Evolutionary conservation across 306 rosid genomes (phyloP), one percentile per base, ranked within the genome.

Genomic region (Rosa persica): DNA sequence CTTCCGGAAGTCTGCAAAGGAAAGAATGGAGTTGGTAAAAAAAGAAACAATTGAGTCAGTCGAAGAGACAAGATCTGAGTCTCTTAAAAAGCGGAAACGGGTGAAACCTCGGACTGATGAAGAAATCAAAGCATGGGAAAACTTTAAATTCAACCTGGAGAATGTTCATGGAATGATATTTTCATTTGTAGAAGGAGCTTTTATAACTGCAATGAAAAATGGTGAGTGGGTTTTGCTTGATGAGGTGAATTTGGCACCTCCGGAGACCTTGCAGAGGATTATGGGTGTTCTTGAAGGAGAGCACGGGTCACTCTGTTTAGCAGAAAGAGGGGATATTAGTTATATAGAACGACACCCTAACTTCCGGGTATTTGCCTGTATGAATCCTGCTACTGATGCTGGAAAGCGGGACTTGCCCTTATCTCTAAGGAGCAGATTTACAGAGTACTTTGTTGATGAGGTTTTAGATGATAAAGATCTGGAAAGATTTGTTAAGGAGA

Each of bases 331-430:
- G 69, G 98, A 95, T 85, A 73, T 85, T 49, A 88, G 81, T 77
- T 93, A 89, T 77, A 84, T 95, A 77, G 73, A n/a, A 34, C 87
- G 96, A 60, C 97, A 95, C 85, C 93, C 91, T 55, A 92, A 89
- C 68, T 95, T 95, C 52, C 97, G 98, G 58, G 81, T 95, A 80
- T 95, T 95, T 88, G 93, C 96, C 81, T 95, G 98, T 84, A 95
- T 95, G 98, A 95, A 95, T 89, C 98, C 98, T 57, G 97, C 98
- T 61, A 92, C 98, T n/a, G 98, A 95, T 88, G 90, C 96, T 22
- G 98, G 98, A 76, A 95, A 92, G 90, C 89, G 96, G 54, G 98
- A 95, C 81, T 81, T 95, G 79, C 97, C 98, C 25, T 83, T 91
- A 48, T 89, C 93, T 64, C 79, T 95, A 71, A 87, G 95, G 83